Base-by-base conservation (phyloP, 1,139 yeast species). In the Blastobotrys indianensis region DNA sequence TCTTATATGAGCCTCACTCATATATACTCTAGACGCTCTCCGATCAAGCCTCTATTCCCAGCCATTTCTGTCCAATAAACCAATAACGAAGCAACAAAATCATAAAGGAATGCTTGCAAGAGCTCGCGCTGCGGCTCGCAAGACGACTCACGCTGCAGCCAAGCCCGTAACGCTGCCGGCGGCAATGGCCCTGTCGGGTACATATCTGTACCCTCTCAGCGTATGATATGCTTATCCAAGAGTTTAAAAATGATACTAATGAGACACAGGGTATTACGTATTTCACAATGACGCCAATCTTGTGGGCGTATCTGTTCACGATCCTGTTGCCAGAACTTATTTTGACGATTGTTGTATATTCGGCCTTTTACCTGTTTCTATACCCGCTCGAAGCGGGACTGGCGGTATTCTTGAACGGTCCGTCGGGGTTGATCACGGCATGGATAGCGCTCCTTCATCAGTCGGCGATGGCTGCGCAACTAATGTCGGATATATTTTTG, bases 361-460 rank as follows among this genome's bases (percentile, higher is more conserved):
- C 67, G 1, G 44, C 69, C 3, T 64, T 72, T 52, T 72, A 68
- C 53, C 43, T 70, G 10, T 57, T 68, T 30, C 60, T 76, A 13
- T 77, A 73, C 54, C 82, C 83, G 1, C 60, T 73, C 9, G 72
- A 74, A 47, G 74, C 77, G 1, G 59, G 70, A 1, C 47, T 77
- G 2, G 72, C 77, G 2, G 53, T 74, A 3, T 57, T 77, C n/a
- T 61, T 79, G 42, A 69, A 75, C 47, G 81, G 85, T 0, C 78
- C 83, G 0, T 62, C 76, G 3, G 80, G 83, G 1, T 44, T 79
- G 1, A 41, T 77, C 6, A 70, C 79, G 4, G 77, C 83, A 0
- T 77, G 81, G 69, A 54, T 76, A 8, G 67, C 79, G 0, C 67
- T 77, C 20, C 60, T 78, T 17, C 83, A 78, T 53, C 75, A 77